Conservation (phyloP, 345 rosid genomes). For the Mallotus nudiflorus region DNA sequence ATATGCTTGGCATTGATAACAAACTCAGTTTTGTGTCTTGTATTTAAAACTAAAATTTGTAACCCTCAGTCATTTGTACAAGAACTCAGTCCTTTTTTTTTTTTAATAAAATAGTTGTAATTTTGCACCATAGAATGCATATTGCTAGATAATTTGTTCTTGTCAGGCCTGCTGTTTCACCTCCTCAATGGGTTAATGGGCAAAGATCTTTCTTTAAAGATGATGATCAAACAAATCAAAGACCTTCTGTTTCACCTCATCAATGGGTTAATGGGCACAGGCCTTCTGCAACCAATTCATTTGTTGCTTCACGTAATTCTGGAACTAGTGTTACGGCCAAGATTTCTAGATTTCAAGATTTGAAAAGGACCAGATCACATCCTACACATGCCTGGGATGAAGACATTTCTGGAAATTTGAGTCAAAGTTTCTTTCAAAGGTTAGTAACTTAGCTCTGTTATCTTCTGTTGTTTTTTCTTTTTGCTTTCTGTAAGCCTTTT, state of each 20-base stretch:
- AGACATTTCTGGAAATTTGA: slow-evolving; percentile 35
- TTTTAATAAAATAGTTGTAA: neutral
- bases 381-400: slow-evolving; percentile 37
- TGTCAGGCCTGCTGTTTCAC: slow-evolving; percentile 48
- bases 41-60: no score
- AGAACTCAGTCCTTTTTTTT: no score
- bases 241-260: no score
- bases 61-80: no score
- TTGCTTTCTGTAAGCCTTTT: neutral
- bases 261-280: no score
- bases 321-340: slow-evolving; percentile 58
- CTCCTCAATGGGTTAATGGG: slow-evolving; percentile 46
- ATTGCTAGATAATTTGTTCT: slow-evolving; percentile 7
- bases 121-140: neutral
- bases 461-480: no score
- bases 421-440: slow-evolving; percentile 34
- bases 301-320: slow-evolving; percentile 52
- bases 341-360: slow-evolving; percentile 56
- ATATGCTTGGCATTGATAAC: neutral
- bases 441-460: slow-evolving; percentile 33
- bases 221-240: slow-evolving; percentile 36
- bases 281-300: slow-evolving; percentile 50
- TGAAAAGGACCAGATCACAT: slow-evolving; percentile 52
- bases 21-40: neutral
- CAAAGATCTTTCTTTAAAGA: slow-evolving; percentile 36